Evolutionary conservation across 805 yeast genomes (phyloP).

Genomic region (Candida gorgasii): DNA sequence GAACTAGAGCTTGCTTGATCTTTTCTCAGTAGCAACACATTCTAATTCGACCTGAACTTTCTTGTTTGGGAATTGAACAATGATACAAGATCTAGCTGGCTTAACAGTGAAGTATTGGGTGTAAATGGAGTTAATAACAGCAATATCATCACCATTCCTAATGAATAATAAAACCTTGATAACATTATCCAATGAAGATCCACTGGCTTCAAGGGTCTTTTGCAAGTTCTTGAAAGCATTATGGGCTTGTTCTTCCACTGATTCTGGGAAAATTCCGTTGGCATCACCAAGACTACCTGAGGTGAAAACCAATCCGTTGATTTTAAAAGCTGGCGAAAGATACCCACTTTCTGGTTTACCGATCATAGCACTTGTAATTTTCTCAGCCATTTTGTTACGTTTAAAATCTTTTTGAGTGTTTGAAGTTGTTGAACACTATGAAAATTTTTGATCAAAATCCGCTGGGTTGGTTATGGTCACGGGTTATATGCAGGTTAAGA

Average conservation of each 20-base stretch:
- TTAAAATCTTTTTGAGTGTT: neutral
- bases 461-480: neutral
- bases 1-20: no score
- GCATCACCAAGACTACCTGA: slow-evolving; percentile 23
- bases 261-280: slow-evolving; percentile 32
- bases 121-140: slow-evolving; percentile 45
- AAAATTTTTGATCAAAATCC: no score
- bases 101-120: slow-evolving; percentile 40
- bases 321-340: slow-evolving; percentile 14
- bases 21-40: slow-evolving; percentile 31
- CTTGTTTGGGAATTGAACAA: slow-evolving; percentile 49
- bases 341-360: slow-evolving; percentile 4
- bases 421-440: neutral
- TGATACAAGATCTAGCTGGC: slow-evolving; percentile 53
- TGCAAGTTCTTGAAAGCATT: slow-evolving; percentile 41
- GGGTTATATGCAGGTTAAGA: no score
- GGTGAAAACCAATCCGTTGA: slow-evolving; percentile 20
- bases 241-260: slow-evolving; percentile 44
- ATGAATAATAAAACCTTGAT: slow-evolving; percentile 51
- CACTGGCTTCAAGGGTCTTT: slow-evolving; percentile 39
- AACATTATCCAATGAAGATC: slow-evolving; percentile 43
- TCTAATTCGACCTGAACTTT: slow-evolving; percentile 49
- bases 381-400: neutral
- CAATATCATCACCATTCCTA: slow-evolving; percentile 37
- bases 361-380: neutral